phyloP scores from a whole-genome alignment of 169 alveolate genomes.

The Prorocentrum cordatum region DNA sequence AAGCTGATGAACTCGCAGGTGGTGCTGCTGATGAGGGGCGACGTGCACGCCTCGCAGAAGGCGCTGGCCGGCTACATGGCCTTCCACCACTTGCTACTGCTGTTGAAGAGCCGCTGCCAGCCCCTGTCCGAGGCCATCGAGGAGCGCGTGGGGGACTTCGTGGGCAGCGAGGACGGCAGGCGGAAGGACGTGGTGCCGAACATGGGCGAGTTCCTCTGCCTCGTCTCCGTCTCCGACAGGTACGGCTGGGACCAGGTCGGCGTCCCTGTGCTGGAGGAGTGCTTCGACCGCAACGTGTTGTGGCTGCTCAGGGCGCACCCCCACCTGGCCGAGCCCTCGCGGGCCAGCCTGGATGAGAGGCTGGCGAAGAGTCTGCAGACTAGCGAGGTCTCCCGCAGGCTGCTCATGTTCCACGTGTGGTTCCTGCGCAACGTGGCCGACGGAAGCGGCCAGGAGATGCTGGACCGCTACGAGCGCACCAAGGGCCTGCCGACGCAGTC shows the following conservation, averaged over 20 bases:
- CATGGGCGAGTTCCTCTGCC: conserved; percentile 4
- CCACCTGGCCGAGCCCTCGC: neutral
- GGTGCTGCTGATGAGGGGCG: conserved; percentile 36
- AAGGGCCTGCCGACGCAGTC: conserved; percentile 51
- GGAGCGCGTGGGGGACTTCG: neutral
- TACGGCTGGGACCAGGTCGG: conserved; percentile 16
- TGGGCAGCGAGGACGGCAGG: neutral
- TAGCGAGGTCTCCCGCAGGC: conserved; percentile 5
- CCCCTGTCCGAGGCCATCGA: neutral
- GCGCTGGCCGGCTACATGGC: conserved; percentile 40
- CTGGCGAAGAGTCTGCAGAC: conserved; percentile 23
- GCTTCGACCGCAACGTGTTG: conserved; percentile 3
- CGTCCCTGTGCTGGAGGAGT: conserved; percentile 2
- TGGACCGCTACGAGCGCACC: conserved; percentile 60
- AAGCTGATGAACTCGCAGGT: conserved; percentile 50
- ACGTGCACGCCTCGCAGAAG: conserved; percentile 20
- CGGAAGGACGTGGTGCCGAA: neutral
- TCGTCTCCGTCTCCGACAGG: conserved; percentile 1
- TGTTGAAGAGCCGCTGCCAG: neutral
- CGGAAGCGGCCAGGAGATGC: neutral
- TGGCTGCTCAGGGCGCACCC: conserved; percentile 36
- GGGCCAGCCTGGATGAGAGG: neutral
- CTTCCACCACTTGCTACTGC: conserved; percentile 13
- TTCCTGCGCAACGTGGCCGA: conserved; percentile 26
- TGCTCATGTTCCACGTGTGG: conserved; percentile 35